Conservation (phyloP, 1,284 basidiomycete genomes). For the Singerocomus inundabilis region DNA sequence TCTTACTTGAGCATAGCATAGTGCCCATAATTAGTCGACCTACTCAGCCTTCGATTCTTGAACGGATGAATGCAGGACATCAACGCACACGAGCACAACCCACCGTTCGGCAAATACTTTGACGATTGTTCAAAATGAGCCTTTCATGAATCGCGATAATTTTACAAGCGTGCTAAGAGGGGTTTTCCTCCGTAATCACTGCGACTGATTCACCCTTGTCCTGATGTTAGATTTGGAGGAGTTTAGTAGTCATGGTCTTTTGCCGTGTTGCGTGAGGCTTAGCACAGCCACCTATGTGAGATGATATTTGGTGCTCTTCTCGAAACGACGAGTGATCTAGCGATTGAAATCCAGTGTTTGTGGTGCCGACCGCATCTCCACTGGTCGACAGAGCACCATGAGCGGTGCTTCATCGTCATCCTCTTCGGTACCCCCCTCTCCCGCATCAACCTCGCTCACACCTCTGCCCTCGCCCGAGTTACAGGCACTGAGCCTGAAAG, state of each 20-base stretch:
- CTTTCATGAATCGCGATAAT: not conserved
- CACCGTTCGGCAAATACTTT: constrained; percentile 63
- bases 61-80: constrained; percentile 79
- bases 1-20: constrained; percentile 7
- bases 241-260: not conserved
- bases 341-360: constrained; percentile 4
- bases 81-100: constrained; percentile 47
- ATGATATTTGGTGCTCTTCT: constrained; percentile 16
- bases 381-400: constrained; percentile 36
- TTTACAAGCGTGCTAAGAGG: not conserved
- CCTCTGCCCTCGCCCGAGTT: constrained; percentile 58
- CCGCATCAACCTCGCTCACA: constrained; percentile 50
- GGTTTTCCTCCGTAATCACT: not conserved
- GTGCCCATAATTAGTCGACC: constrained; percentile 13
- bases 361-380: not conserved
- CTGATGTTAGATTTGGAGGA: not conserved
- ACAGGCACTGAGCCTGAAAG: constrained; percentile 46
- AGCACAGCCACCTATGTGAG: constrained; percentile 32
- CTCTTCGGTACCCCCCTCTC: constrained; percentile 38
- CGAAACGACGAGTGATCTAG: constrained; percentile 4
- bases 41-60: constrained; percentile 63
- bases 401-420: constrained; percentile 34
- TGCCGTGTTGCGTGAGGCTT: not conserved
- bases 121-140: constrained; percentile 40
- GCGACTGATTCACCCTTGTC: not conserved